Base-by-base conservation (phyloP, 2,329 filamentous ascomycete genomes). In the Plectosphaerella plurivora region DNA sequence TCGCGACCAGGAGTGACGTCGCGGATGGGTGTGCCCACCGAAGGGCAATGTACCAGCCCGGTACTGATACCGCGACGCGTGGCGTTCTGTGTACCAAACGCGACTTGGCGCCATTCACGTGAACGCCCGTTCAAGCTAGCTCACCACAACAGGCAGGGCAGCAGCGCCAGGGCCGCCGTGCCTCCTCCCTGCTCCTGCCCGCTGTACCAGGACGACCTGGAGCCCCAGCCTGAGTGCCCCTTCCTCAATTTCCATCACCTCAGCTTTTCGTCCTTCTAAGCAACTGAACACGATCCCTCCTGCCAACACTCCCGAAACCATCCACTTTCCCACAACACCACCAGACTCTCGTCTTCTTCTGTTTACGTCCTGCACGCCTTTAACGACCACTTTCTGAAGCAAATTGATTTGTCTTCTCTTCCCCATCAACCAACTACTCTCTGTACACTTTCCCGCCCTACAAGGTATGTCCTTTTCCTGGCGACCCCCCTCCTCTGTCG, bases 401-500 rank as follows among this genome's bases (percentile, higher is more conserved):
- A 36, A 37, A 49, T 49, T 28, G 35, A 41, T 49, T 39, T 24
- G 35, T 41, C 35, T 49, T 39, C 47, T 49, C 15, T 22, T 37
- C 44, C 18, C 15, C 16, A 12, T 28, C 22, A 12, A 15, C 14
- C 24, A 25, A 44, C n/a, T 20, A 42, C 3, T 24, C 28, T 14
- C 18, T 33, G 8, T 18, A 16, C 24, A 16, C 36, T 15, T 25
- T 35, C 33, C 36, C 36, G 22, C 28, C 39, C 42, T 37, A 45
- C 44, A 24, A 60, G 58, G 58, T 60, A 57, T 51, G 57, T 59
- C 51, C 20, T 37, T 39, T 11, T 24, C 15, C 20, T 41, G 28
- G 33, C 54, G 52, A 44, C 56, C 64, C 62, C 63, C 61, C 60
- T 61, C 57, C 61, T 65, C 68, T 70, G 66, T 72, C 69, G 68